Percentiles rank a stretch among this genome's conserved stretches.
phyloP scores from a whole-genome alignment of 2,329 filamentous ascomycete species.

The Fonsecaea nubica region DNA sequence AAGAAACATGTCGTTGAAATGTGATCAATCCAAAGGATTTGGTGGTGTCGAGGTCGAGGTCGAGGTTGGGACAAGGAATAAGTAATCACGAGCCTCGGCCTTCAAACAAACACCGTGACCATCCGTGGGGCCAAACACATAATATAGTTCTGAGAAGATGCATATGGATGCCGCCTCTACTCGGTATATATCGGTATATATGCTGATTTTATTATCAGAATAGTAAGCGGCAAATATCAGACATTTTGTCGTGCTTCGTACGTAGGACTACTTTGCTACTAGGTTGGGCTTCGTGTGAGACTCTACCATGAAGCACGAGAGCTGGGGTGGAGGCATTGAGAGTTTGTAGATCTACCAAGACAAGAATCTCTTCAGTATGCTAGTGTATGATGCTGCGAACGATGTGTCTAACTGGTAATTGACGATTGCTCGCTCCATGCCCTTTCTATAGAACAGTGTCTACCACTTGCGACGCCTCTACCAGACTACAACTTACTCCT shows the following conservation, averaged over 20 bases:
- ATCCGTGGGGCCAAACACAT: background rate
- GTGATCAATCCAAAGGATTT: background rate
- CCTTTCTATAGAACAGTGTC: background rate
- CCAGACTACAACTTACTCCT: slow-evolving; percentile 32
- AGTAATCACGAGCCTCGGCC: slow-evolving; percentile 1
- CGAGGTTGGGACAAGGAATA: background rate
- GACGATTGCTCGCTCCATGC: background rate
- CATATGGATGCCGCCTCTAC: too few relatives aligned
- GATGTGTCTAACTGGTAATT: background rate
- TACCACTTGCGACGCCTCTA: background rate
- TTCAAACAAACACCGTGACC: background rate
- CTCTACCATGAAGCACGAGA: background rate
- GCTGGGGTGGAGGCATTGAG: background rate
- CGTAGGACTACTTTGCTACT: background rate
- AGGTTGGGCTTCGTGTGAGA: background rate
- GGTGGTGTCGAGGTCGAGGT: background rate
- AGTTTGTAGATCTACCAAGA: background rate
- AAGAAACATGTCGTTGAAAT: background rate
- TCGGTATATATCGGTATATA: too few relatives aligned
- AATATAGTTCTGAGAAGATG: too few relatives aligned
- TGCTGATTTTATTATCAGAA: background rate
- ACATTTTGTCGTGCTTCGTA: background rate
- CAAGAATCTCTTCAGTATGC: background rate
- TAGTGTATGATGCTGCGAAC: background rate
- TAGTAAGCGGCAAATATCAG: background rate